Percentiles rank a stretch among this genome's conserved stretches.
These are phyloP conservation scores for Lactarius sp. DNA, from an alignment of 768 basidiomycete genomes.

Conservation along the genomic window DNA sequence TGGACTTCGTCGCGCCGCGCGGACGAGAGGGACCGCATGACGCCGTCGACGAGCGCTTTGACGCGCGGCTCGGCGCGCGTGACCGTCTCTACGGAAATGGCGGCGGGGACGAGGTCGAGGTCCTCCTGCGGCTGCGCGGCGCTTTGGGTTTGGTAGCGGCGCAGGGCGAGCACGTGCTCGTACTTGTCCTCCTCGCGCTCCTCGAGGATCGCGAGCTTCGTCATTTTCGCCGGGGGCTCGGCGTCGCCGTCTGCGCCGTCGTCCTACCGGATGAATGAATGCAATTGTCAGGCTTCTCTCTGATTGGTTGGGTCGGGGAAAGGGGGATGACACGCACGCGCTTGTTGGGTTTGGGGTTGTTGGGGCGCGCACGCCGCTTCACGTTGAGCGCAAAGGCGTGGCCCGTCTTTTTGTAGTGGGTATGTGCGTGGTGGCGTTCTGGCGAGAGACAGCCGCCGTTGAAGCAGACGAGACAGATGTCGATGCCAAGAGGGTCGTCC, in stretches of 20 bases:
- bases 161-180: slow-evolving; percentile 56
- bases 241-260: slow-evolving; percentile 45
- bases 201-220: slow-evolving; percentile 80
- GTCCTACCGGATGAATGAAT: neutral
- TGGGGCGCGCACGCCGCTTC: slow-evolving; percentile 63
- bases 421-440: slow-evolving; percentile 64
- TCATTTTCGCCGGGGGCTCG: slow-evolving; percentile 87
- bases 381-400: slow-evolving; percentile 81
- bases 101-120: slow-evolving; percentile 25
- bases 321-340: slow-evolving; percentile 47
- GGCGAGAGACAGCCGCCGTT: slow-evolving; percentile 79
- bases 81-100: slow-evolving; percentile 44
- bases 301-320: too few species aligned
- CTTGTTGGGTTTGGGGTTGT: slow-evolving; percentile 35
- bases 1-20: slow-evolving; percentile 92
- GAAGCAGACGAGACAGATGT: slow-evolving; percentile 91
- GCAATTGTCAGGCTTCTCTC: too few species aligned
- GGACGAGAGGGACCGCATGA: slow-evolving; percentile 81
- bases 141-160: slow-evolving; percentile 63
- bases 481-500: slow-evolving; percentile 72
- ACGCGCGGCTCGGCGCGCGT: slow-evolving; percentile 41
- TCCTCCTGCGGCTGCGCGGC: slow-evolving; percentile 34
- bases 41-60: slow-evolving; percentile 51
- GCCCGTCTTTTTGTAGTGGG: slow-evolving; percentile 65
- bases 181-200: slow-evolving; percentile 90